Percentiles rank a stretch among this genome's conserved stretches.
Conservation (phyloP, 768 basidiomycete genomes). For the Mycena haematopus region DNA sequence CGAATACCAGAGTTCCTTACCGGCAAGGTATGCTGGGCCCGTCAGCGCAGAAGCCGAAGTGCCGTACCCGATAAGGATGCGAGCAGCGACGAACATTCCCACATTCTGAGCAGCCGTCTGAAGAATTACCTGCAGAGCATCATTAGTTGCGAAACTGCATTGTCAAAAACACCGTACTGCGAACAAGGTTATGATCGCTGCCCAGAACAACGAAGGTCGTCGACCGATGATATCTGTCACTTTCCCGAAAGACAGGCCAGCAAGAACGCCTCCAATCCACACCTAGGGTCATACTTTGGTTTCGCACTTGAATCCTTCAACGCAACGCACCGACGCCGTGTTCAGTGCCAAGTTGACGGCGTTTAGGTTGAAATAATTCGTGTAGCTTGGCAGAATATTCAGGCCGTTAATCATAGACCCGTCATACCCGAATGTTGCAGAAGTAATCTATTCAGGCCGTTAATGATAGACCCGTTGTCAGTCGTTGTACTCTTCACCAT, state of each 20-base stretch:
- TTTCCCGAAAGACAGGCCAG: conserved; percentile 32
- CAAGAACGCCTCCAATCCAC: conserved; percentile 34
- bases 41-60: conserved; percentile 33
- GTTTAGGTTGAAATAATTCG: conserved; percentile 14
- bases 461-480: conserved; percentile 27
- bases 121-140: conserved; percentile 21
- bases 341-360: conserved; percentile 24
- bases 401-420: conserved; percentile 28
- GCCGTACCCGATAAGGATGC: conserved; percentile 33
- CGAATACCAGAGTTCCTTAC: background rate
- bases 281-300: conserved; percentile 15
- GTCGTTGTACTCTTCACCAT: conserved; percentile 28
- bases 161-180: conserved; percentile 10
- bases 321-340: conserved; percentile 25
- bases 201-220: conserved; percentile 32
- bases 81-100: conserved; percentile 33
- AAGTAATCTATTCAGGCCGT: conserved; percentile 31
- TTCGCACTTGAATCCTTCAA: too few species aligned
- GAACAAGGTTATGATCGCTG: conserved; percentile 30
- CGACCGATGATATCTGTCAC: conserved; percentile 34
- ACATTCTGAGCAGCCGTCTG: conserved; percentile 34
- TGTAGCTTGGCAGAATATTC: conserved; percentile 32
- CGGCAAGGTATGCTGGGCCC: conserved; percentile 32
- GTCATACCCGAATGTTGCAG: conserved; percentile 30
- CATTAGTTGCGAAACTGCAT: background rate